Conservation (phyloP, 441 rosid genomes). For the Populus tomentosa region DNA sequence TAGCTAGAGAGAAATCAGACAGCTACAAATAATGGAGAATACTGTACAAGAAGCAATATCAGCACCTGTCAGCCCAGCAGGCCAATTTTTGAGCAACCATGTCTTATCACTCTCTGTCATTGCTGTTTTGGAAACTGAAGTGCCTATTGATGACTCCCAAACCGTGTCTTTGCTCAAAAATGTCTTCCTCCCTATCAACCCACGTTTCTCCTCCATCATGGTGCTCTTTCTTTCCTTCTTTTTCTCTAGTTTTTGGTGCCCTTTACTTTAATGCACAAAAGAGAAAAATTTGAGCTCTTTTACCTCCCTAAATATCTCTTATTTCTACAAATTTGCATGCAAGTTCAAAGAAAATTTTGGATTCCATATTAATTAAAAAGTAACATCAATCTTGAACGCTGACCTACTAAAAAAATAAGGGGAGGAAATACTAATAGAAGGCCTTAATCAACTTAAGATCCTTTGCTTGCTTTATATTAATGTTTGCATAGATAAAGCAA, state of each 20-base stretch:
- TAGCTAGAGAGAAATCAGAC: background rate
- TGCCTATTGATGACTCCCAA: slow-evolving; percentile 7
- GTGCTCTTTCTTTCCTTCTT: slow-evolving; percentile 6
- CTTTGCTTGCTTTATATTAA: background rate
- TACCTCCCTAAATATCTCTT: too few species aligned
- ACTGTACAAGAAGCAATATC: background rate
- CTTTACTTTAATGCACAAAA: too few species aligned
- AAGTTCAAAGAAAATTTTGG: too few species aligned
- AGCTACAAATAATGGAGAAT: background rate
- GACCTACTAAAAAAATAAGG: too few species aligned
- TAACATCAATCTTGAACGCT: too few species aligned
- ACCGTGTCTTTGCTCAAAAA: background rate
- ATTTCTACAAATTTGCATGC: too few species aligned
- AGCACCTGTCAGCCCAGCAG: slow-evolving; percentile 21
- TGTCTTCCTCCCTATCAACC: slow-evolving; percentile 22
- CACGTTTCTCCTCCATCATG: slow-evolving; percentile 37
- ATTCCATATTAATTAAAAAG: too few species aligned
- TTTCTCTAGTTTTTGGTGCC: background rate
- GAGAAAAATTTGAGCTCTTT: too few species aligned
- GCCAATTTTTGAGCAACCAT: slow-evolving; percentile 19
- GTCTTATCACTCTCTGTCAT: slow-evolving; percentile 13
- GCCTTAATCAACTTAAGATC: too few species aligned
- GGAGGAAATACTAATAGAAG: too few species aligned
- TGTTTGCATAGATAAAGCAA: background rate
- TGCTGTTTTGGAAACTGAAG: slow-evolving; percentile 16